phyloP scores from a whole-genome alignment of 345 rosid species.

The Salix udensis region DNA sequence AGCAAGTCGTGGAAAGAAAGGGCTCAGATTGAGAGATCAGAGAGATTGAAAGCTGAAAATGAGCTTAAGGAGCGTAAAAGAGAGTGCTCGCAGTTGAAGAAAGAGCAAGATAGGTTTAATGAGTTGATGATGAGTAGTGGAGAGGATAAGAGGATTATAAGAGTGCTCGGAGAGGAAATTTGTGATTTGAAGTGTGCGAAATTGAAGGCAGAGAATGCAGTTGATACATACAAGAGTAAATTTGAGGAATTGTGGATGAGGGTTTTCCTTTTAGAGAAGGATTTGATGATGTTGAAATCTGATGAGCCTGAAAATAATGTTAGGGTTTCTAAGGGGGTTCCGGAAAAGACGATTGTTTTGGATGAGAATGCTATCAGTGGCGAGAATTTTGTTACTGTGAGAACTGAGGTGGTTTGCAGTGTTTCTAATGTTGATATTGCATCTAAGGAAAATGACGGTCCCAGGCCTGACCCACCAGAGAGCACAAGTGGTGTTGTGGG shows the following conservation, averaged over 20 bases:
- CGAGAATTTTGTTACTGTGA: too few species aligned
- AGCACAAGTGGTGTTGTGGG: too few species aligned
- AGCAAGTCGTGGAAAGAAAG: neutral
- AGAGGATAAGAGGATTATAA: neutral
- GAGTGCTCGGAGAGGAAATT: constrained; percentile 1
- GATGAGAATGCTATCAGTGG: too few species aligned
- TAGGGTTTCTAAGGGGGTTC: neutral
- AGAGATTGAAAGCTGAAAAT: neutral
- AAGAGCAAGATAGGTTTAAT: neutral
- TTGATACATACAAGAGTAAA: constrained; percentile 8
- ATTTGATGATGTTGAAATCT: neutral
- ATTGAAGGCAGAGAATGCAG: constrained; percentile 7
- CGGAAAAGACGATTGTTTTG: too few species aligned
- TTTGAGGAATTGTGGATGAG: constrained; percentile 15
- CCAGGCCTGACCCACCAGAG: too few species aligned
- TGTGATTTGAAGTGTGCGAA: constrained; percentile 14
- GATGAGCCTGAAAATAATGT: neutral
- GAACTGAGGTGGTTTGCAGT: too few species aligned
- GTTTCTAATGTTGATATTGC: too few species aligned
- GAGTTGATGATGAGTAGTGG: neutral
- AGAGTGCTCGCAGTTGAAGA: neutral
- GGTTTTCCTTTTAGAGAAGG: constrained; percentile 20
- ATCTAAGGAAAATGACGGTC: too few species aligned
- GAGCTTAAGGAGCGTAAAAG: neutral
- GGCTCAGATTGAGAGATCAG: neutral